Evolutionary conservation across 345 rosid species (phyloP), one percentile per base, ranked within the genome.

Genomic region (Triadica sebifera): DNA sequence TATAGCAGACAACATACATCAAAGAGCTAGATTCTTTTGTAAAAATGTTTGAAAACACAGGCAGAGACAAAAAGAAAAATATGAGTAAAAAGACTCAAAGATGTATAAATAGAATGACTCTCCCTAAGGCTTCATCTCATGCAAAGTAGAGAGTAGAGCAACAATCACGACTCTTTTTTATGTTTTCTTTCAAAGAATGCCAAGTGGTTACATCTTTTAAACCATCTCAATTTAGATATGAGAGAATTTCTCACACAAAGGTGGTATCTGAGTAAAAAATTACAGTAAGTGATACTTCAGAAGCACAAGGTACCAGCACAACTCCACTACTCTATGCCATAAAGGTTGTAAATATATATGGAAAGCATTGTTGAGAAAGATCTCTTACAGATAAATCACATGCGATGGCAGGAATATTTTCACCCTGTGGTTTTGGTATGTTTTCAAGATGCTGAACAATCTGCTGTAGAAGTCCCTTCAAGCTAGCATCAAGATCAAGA

Each of bases 321-420:
- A 49, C 20, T 56, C 53, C 3, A 4, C 20, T 52, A 69, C 34
- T 12, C 69, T 56, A 65, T 7, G 60, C 60, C 55, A 57, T 59
- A 47, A n/a, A 19, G 22, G 25, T 19, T 22, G 62, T 11, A 58
- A 3, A 58, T 2, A 12, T n/a, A 59, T 56, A 60, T 5, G 43
- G 20, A 71, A 72, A n/a, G 38, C 25, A 74, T 12, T 19, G 39
- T 65, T 71, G 16, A 72, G 10, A 73, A 41, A 77, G 77, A 80
- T 80, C 81, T 74, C 96, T 88, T 91, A 95, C 99, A 19, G 97
- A 95, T 79, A 95, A 83, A 81, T 95, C 96, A 75, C 97, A 90
- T 57, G 89, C 86, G 88, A 91, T 88, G 77, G 96, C 86, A 70
- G 94, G 90, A 78, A 92, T 68, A 80, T 87, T 90, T 86, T 91